These are phyloP conservation scores for Didymosphaeria variabile DNA, from an alignment of 2,329 filamentous ascomycete genomes.

Conservation along the genomic window DNA sequence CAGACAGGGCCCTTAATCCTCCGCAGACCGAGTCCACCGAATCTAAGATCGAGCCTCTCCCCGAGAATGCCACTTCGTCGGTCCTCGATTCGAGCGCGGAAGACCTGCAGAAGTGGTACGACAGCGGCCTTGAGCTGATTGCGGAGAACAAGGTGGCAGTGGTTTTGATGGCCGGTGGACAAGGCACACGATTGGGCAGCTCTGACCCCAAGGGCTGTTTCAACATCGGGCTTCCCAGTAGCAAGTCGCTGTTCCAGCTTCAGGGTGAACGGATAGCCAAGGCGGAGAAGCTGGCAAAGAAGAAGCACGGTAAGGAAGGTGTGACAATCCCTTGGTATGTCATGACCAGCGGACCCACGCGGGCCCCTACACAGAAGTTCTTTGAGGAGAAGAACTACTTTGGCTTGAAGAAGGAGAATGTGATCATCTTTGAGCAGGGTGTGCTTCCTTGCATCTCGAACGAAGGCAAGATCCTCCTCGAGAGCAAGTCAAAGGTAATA, in stretches of 20 bases:
- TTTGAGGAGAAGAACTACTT: slow-evolving; percentile 92
- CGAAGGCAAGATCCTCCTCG: slow-evolving; percentile 95
- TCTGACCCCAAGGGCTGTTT: slow-evolving; percentile 97
- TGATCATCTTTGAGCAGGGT: slow-evolving; percentile 95
- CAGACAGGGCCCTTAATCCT: slow-evolving; percentile 81
- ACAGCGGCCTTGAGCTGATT: slow-evolving; percentile 71
- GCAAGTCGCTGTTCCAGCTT: slow-evolving; percentile 96
- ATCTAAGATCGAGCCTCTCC: slow-evolving; percentile 80
- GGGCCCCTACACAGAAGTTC: slow-evolving; percentile 90
- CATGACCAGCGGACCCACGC: slow-evolving; percentile 97
- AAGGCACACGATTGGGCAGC: slow-evolving; percentile 93
- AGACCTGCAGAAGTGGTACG: slow-evolving; percentile 86
- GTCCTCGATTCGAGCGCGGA: slow-evolving; percentile 86
- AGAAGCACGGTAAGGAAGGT: slow-evolving; percentile 67
- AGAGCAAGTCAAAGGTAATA: slow-evolving; percentile 80
- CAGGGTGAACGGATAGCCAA: slow-evolving; percentile 94
- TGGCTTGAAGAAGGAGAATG: slow-evolving; percentile 83
- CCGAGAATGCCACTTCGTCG: slow-evolving; percentile 84
- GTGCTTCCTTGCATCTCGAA: slow-evolving; percentile 97
- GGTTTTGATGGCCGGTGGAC: slow-evolving; percentile 95
- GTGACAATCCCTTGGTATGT: slow-evolving; percentile 93
- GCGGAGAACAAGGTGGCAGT: slow-evolving; percentile 78
- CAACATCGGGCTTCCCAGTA: slow-evolving; percentile 90
- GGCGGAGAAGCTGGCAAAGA: slow-evolving; percentile 80
- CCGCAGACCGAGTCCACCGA: slow-evolving; percentile 66